These are phyloP conservation scores for Torulaspora delbrueckii DNA, from an alignment of 805 yeast genomes.

Conservation along the genomic window DNA sequence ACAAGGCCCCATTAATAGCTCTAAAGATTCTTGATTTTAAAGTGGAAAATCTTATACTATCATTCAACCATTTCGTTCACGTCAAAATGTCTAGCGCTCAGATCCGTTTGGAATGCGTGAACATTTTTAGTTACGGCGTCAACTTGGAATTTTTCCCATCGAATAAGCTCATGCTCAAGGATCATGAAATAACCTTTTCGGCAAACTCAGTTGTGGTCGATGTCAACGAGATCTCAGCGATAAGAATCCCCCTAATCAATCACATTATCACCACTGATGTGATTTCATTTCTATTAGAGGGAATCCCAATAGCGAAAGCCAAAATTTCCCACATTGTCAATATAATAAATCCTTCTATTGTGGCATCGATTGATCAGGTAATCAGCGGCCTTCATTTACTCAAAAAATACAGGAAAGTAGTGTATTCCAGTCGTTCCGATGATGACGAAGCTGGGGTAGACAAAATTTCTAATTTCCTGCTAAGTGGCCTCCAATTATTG, in stretches of 20 bases:
- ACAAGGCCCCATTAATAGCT: constrained; percentile 11
- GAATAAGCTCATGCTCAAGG: constrained; percentile 15
- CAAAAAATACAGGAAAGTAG: not conserved
- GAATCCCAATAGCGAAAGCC: constrained; percentile 16
- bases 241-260: constrained; percentile 32
- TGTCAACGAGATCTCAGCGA: constrained; percentile 18
- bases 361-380: constrained; percentile 22
- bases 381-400: constrained; percentile 10
- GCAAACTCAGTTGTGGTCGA: constrained; percentile 23
- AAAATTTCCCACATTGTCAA: constrained; percentile 23
- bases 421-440: not conserved
- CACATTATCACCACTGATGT: constrained; percentile 28
- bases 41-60: constrained; percentile 28
- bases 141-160: constrained; percentile 22
- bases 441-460: not conserved
- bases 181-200: constrained; percentile 30
- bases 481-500: constrained; percentile 5
- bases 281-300: constrained; percentile 18
- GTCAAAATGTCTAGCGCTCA: constrained; percentile 29
- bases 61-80: constrained; percentile 11
- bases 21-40: constrained; percentile 29
- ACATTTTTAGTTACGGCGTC: constrained; percentile 20
- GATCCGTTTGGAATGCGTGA: constrained; percentile 24
- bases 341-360: constrained; percentile 30
- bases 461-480: not conserved